Evolutionary conservation across 108 stramenopile genomes (phyloP).

Genomic region (Epithemia pelagica): DNA sequence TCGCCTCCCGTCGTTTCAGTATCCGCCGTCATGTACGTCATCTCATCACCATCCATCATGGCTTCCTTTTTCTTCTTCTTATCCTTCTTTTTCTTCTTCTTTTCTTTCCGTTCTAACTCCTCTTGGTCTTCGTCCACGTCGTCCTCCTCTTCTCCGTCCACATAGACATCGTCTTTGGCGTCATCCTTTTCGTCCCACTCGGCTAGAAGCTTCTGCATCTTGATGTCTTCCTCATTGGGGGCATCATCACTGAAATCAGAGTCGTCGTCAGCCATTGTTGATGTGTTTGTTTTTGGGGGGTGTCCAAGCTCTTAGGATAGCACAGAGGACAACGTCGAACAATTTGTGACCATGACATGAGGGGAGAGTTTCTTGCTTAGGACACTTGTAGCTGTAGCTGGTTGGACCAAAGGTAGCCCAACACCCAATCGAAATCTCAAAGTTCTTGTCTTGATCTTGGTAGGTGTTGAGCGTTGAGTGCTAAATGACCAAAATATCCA

Average conservation of each 20-base stretch:
- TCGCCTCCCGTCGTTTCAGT: not conserved
- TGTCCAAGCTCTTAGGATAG: too few relatives aligned
- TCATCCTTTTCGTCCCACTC: slow-evolving; percentile 5
- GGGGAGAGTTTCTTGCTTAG: not conserved
- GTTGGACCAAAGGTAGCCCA: not conserved
- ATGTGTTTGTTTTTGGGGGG: not conserved
- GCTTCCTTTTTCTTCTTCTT: slow-evolving; percentile 15
- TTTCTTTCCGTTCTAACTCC: not conserved
- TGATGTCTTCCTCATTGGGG: slow-evolving; percentile 4
- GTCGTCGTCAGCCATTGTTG: not conserved
- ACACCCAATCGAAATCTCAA: not conserved
- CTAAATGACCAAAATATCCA: not conserved
- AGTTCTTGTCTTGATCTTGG: not conserved
- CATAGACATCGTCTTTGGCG: slow-evolving; percentile 1
- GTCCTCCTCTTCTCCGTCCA: slow-evolving; percentile 1
- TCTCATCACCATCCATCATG: not conserved
- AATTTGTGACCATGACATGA: too few relatives aligned
- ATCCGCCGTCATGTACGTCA: not conserved
- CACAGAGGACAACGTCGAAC: too few relatives aligned
- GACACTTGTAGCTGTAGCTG: not conserved
- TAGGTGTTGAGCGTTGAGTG: not conserved
- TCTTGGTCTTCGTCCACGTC: slow-evolving; percentile 1
- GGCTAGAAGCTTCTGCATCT: not conserved
- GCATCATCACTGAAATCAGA: slow-evolving; percentile 8
- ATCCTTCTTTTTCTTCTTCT: slow-evolving; percentile 5